Percentiles rank a stretch among this genome's conserved stretches.
Evolutionary conservation across 768 basidiomycete species (phyloP).

Genomic region (Phanerochaete sordida): DNA sequence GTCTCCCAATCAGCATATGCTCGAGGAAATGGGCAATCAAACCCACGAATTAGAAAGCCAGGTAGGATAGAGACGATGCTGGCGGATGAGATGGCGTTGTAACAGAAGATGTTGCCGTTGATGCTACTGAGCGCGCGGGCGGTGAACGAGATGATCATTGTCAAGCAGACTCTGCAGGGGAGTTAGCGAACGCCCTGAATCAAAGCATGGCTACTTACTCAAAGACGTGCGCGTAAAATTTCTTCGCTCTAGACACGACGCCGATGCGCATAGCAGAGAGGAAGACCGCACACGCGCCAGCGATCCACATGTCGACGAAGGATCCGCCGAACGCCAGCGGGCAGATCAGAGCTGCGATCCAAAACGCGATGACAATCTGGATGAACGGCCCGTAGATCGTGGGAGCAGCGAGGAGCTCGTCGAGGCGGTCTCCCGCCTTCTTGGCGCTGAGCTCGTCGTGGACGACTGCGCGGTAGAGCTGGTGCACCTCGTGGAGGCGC

Average conservation of each 20-base stretch:
- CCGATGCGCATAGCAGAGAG: slow-evolving; percentile 67
- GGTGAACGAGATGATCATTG: slow-evolving; percentile 74
- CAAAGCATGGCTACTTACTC: slow-evolving; percentile 73
- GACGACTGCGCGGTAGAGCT: slow-evolving; percentile 80
- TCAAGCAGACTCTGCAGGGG: slow-evolving; percentile 63
- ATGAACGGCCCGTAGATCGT: slow-evolving; percentile 61
- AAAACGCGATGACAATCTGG: slow-evolving; percentile 65
- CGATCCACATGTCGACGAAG: slow-evolving; percentile 77
- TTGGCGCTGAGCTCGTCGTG: slow-evolving; percentile 88
- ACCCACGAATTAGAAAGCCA: slow-evolving; percentile 76
- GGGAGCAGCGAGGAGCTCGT: slow-evolving; percentile 55
- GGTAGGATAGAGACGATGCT: slow-evolving; percentile 85
- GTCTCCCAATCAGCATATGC: neutral
- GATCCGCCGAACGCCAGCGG: slow-evolving; percentile 84
- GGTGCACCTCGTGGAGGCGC: slow-evolving; percentile 77
- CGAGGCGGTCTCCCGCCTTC: slow-evolving; percentile 59
- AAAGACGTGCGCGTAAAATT: slow-evolving; percentile 85
- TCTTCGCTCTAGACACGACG: slow-evolving; percentile 58
- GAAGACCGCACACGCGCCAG: slow-evolving; percentile 63
- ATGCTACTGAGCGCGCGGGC: slow-evolving; percentile 83
- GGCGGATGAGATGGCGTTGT: slow-evolving; percentile 83
- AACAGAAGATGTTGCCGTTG: slow-evolving; percentile 73
- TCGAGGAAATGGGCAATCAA: neutral
- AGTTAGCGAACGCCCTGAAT: neutral
- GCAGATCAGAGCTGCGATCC: slow-evolving; percentile 71